Percentiles rank a stretch among this genome's conserved stretches.
Conservation (phyloP, 2,329 filamentous ascomycete genomes). For the Colletotrichum plurivorum region DNA sequence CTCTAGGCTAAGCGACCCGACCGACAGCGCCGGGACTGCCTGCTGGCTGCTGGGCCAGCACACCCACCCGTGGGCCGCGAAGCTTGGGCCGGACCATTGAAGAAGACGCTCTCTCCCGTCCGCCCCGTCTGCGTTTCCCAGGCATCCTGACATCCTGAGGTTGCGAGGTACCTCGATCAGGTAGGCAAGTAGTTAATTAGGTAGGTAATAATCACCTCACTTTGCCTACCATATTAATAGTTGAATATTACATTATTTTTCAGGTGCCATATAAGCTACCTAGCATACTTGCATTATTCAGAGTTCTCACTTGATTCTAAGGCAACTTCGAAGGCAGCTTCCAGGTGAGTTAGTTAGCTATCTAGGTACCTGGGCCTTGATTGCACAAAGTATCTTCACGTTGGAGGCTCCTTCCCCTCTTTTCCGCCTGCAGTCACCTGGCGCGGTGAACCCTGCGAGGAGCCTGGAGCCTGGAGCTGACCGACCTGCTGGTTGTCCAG, state of each 20-base stretch:
- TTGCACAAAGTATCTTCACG: too few relatives aligned
- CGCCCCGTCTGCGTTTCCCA: slow-evolving; percentile 14
- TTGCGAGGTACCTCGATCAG: too few relatives aligned
- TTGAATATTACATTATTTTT: too few relatives aligned
- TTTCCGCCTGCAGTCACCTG: slow-evolving; percentile 35
- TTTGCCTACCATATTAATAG: too few relatives aligned
- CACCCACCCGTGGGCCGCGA: slow-evolving; percentile 3
- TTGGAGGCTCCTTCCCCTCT: slow-evolving; percentile 24
- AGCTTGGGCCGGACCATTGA: slow-evolving; percentile 25
- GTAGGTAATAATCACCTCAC: too few relatives aligned
- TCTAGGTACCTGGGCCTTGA: too few relatives aligned
- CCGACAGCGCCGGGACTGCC: slow-evolving; percentile 1
- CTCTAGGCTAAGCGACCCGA: background rate
- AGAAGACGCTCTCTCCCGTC: slow-evolving; percentile 20
- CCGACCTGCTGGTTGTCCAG: background rate
- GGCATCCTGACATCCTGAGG: background rate
- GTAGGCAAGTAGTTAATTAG: too few relatives aligned
- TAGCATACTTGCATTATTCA: too few relatives aligned
- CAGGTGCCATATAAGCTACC: too few relatives aligned
- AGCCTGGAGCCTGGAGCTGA: too few relatives aligned
- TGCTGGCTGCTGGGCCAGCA: background rate
- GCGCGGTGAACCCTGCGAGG: slow-evolving; percentile 34
- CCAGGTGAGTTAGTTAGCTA: background rate
- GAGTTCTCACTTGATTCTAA: too few relatives aligned
- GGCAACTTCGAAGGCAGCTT: background rate